These are phyloP conservation scores for Chalciporus piperatus DNA, from an alignment of 768 basidiomycete genomes.

Conservation along the genomic window DNA sequence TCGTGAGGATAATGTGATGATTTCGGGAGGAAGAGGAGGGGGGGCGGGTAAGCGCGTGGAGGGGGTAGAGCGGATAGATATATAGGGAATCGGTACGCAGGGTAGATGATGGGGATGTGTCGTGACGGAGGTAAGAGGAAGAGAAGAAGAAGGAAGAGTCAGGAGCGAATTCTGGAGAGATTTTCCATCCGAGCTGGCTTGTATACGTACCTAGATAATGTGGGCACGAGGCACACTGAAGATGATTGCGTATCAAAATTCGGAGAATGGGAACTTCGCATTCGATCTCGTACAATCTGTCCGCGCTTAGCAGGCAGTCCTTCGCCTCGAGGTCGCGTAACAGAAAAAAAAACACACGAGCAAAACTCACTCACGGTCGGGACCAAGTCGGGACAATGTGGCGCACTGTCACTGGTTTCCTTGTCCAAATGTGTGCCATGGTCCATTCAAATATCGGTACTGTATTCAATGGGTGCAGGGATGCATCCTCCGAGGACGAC, in stretches of 20 bases:
- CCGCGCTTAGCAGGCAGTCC: neutral
- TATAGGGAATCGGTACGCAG: slow-evolving; percentile 8
- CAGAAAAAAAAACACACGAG: slow-evolving; percentile 7
- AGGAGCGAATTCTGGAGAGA: slow-evolving; percentile 10
- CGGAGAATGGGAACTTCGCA: slow-evolving; percentile 5
- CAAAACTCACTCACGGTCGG: neutral
- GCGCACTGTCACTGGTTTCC: neutral
- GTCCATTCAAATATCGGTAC: neutral
- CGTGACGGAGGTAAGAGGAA: slow-evolving; percentile 6
- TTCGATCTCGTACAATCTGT: slow-evolving; percentile 9
- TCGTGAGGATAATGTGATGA: slow-evolving; percentile 27
- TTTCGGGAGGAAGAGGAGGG: slow-evolving; percentile 3
- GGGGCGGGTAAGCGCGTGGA: neutral
- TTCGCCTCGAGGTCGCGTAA: slow-evolving; percentile 29
- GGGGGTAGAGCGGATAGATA: slow-evolving; percentile 17
- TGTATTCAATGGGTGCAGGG: neutral
- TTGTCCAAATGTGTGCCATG: neutral
- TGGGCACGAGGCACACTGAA: slow-evolving; percentile 15
- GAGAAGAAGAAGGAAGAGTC: neutral
- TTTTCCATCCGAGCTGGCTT: slow-evolving; percentile 19
- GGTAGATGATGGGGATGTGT: neutral
- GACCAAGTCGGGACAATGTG: slow-evolving; percentile 11
- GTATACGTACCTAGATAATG: slow-evolving; percentile 31
- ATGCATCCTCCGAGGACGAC: slow-evolving; percentile 1
- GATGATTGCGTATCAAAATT: slow-evolving; percentile 1